Evolutionary conservation across 2,329 filamentous ascomycete species (phyloP).

Genomic region (Capronia epimyces): DNA sequence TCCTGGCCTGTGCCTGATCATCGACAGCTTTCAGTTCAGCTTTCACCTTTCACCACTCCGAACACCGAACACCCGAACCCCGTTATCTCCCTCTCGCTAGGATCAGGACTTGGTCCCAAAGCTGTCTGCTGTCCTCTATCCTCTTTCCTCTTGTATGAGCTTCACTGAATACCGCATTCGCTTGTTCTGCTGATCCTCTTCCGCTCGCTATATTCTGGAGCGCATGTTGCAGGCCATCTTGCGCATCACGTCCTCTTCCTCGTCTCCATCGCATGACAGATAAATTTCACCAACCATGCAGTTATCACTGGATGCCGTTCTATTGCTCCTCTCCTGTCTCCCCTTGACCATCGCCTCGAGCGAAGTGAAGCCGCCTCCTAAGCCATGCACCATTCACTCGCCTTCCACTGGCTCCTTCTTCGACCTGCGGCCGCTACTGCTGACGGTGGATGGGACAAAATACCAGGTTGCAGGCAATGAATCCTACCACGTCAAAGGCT

Average conservation of each 20-base stretch:
- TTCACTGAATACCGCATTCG: not conserved
- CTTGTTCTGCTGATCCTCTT: not conserved
- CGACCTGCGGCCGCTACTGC: conserved; percentile 52
- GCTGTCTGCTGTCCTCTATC: not conserved
- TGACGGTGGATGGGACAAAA: conserved; percentile 37
- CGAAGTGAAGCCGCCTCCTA: conserved; percentile 40
- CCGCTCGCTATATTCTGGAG: not conserved
- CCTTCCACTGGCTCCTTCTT: conserved; percentile 58
- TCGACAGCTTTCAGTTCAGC: not conserved
- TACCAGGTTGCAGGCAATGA: conserved; percentile 41
- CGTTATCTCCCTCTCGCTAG: not conserved
- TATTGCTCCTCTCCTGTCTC: conserved; percentile 33
- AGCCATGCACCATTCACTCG: conserved; percentile 58
- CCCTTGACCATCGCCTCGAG: conserved; percentile 34
- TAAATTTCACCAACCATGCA: conserved; percentile 13
- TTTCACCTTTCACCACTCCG: not conserved
- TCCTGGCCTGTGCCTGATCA: not conserved
- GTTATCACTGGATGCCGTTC: conserved; percentile 17
- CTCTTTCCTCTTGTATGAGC: not conserved
- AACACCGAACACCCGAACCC: not conserved
- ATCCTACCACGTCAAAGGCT: conserved; percentile 47
- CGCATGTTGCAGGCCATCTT: too few relatives aligned
- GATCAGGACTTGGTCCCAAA: not conserved
- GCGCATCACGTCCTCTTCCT: too few relatives aligned
- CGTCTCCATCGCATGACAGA: too few relatives aligned